Conservation (phyloP, 2,329 filamentous ascomycete genomes). For the Penicillium crustosum region DNA sequence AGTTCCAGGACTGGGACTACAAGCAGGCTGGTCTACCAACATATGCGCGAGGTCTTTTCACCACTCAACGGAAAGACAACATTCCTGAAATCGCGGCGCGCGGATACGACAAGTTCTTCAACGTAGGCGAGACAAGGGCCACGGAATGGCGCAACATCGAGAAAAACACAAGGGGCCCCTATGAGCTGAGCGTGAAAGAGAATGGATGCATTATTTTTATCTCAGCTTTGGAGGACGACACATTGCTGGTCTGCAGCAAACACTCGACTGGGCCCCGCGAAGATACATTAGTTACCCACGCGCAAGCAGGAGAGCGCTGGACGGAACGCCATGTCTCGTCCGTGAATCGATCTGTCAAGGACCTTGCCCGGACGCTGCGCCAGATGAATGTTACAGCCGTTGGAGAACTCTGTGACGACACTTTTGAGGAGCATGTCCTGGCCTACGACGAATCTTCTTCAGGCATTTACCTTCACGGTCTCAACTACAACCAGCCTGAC, state of each 20-base stretch:
- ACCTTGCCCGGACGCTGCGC: conserved; percentile 74
- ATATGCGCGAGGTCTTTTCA: conserved; percentile 92
- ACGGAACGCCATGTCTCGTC: conserved; percentile 74
- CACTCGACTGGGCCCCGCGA: conserved; percentile 84
- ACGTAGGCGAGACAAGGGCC: conserved; percentile 74
- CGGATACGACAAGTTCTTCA: conserved; percentile 99
- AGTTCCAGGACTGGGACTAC: conserved; percentile 93
- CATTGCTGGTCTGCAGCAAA: conserved; percentile 95
- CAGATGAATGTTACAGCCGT: conserved; percentile 88
- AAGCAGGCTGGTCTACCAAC: conserved; percentile 83
- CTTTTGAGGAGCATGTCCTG: conserved; percentile 94
- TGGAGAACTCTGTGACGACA: conserved; percentile 92
- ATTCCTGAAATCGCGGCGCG: conserved; percentile 76
- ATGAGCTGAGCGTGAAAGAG: conserved; percentile 95
- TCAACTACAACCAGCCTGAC: conserved; percentile 91
- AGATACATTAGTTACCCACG: conserved; percentile 75
- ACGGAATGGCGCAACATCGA: conserved; percentile 83
- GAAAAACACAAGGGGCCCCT: conserved; percentile 75
- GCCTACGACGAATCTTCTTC: conserved; percentile 80
- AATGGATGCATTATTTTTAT: conserved; percentile 99
- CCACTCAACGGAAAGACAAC: conserved; percentile 65
- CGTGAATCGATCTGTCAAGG: conserved; percentile 73
- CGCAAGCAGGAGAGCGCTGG: conserved; percentile 77
- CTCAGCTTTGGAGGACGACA: conserved; percentile 83
- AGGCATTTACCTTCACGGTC: conserved; percentile 90